phyloP scores from a whole-genome alignment of 2,329 filamentous ascomycete genomes.

The Cryphonectria nitschkei region DNA sequence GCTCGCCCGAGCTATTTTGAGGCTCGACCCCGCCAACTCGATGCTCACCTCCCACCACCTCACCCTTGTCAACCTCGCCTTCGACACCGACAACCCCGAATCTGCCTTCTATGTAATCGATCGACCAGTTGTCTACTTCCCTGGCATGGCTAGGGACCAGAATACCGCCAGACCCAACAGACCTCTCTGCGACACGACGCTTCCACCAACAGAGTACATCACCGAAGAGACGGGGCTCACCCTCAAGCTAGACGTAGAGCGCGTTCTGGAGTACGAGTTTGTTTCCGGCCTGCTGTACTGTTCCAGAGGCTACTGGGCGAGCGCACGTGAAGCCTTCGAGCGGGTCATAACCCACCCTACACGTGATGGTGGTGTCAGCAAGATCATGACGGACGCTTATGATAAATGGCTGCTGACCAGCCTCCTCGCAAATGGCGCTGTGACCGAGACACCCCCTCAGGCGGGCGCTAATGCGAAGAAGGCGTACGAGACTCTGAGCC shows the following conservation, averaged over 20 bases:
- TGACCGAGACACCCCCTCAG: slow-evolving; percentile 57
- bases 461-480: slow-evolving; percentile 58
- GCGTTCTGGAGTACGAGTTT: slow-evolving; percentile 70
- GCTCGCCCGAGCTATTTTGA: slow-evolving; percentile 59
- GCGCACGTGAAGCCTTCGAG: slow-evolving; percentile 65
- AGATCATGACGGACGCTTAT: slow-evolving; percentile 85
- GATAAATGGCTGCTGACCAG: slow-evolving; percentile 87
- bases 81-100: slow-evolving; percentile 55
- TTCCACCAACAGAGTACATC: slow-evolving; percentile 61
- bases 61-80: slow-evolving; percentile 60
- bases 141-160: slow-evolving; percentile 44
- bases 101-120: slow-evolving; percentile 65
- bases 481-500: slow-evolving; percentile 61
- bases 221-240: slow-evolving; percentile 62
- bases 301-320: slow-evolving; percentile 62
- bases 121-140: slow-evolving; percentile 68
- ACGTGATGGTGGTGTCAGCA: slow-evolving; percentile 65
- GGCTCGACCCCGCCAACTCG: slow-evolving; percentile 67
- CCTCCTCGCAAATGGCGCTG: slow-evolving; percentile 70
- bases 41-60: slow-evolving; percentile 70
- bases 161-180: slow-evolving; percentile 38
- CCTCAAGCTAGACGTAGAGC: slow-evolving; percentile 51
- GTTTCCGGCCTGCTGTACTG: slow-evolving; percentile 68
- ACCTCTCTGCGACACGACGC: slow-evolving; percentile 49
- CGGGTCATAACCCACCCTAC: slow-evolving; percentile 70